phyloP scores from a whole-genome alignment of 768 basidiomycete species.

The Lentinula guzmanii region DNA sequence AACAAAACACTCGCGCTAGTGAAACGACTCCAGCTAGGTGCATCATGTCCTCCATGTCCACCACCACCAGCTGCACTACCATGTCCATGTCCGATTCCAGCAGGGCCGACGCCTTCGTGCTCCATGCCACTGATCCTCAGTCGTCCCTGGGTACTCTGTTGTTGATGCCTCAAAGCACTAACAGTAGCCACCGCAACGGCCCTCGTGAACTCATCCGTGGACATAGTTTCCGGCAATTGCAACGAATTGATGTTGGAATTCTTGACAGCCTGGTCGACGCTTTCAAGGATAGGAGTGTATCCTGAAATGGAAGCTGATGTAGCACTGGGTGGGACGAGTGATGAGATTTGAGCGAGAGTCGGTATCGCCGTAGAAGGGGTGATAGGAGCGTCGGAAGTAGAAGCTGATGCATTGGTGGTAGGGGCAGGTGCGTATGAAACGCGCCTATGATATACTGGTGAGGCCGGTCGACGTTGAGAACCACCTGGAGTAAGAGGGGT shows the following conservation, averaged over 20 bases:
- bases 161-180: constrained; percentile 72
- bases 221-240: constrained; percentile 58
- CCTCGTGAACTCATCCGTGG: constrained; percentile 85
- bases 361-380: background rate
- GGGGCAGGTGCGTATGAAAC: constrained; percentile 47
- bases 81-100: constrained; percentile 6
- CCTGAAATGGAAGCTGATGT: constrained; percentile 21
- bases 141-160: constrained; percentile 22
- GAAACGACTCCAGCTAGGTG: constrained; percentile 90
- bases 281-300: constrained; percentile 67
- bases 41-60: constrained; percentile 85
- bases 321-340: constrained; percentile 5
- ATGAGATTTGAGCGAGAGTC: background rate
- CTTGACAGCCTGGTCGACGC: constrained; percentile 73
- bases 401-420: background rate
- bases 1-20: constrained; percentile 88
- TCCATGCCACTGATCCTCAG: constrained; percentile 32
- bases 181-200: constrained; percentile 95
- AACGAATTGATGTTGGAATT: constrained; percentile 41
- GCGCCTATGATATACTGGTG: constrained; percentile 41
- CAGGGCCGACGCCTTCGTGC: background rate
- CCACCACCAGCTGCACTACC: constrained; percentile 38
- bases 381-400: background rate
- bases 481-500: constrained; percentile 23
- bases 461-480: constrained; percentile 15